Base-by-base conservation (phyloP, 139 green algal genomes). In the Chlamydomonas sp. region DNA sequence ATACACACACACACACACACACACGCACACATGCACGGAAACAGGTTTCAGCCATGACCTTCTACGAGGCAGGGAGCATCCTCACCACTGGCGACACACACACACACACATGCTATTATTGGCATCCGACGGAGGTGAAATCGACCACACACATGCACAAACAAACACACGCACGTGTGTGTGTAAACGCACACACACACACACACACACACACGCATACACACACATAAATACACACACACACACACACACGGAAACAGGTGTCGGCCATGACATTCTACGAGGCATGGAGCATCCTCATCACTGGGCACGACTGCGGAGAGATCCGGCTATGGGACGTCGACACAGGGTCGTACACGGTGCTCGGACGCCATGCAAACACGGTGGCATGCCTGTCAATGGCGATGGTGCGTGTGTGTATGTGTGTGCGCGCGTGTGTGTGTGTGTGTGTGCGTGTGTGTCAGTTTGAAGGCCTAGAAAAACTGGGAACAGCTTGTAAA, bases 261-360 rank as follows among this genome's bases (percentile, higher is more conserved):
- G 76, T 90, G 48, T 76, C 54, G 38, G 72, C 74, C 59, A 81
- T 88, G 76, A 81, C 78, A 2, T 85, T 84, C 72, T 87, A 78
- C 54, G 78, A 82, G 62, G 76, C 62, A 5, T 78, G 71, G 62
- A 82, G 82, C 58, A 73, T 79, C 0, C 57, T 85, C 33, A 67
- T 84, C 60, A 87, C 78, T 58, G 83, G 84, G 16, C 84, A 90
- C 71, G 82, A 90, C 49, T 79, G 81, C 57, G 84, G 84, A 16
- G 72, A 74, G 48, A 78, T 90, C 35, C 67, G 76, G 73, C 62
- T 88, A 67, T 90, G 84, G 84, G 85, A 85, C 69, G 36, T 90
- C 70, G 84, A 86, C 75, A 86, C 75, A 5, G 63, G 72, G 8
- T 54, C 38, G 30, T 48, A 67, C 3, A 50, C 31, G 6, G 75